phyloP scores from a whole-genome alignment of 176 grass and related monocot genomes.

The Oropetium thomaeum region DNA sequence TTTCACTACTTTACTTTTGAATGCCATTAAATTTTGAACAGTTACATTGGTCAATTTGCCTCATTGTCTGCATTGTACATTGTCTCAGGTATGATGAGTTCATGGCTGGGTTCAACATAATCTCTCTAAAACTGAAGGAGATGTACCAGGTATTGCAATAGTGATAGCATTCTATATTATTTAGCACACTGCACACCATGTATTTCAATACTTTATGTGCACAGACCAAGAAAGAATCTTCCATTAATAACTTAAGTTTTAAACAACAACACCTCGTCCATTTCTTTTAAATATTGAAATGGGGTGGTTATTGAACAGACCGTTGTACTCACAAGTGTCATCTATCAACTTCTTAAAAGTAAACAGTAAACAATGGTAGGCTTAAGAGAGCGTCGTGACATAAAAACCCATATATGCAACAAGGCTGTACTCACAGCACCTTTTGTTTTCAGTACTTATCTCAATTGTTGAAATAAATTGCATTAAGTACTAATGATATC shows the following conservation, averaged over 20 bases:
- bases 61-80: slow-evolving; percentile 13
- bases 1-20: not conserved
- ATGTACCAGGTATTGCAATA: slow-evolving; percentile 85
- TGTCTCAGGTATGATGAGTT: slow-evolving; percentile 94
- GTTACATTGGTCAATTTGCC: not conserved
- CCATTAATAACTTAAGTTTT: not conserved
- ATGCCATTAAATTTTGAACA: slow-evolving; percentile 4
- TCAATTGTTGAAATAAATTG: not conserved
- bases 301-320: not conserved
- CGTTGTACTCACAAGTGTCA: not conserved
- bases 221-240: not conserved
- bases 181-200: not conserved
- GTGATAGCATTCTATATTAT: slow-evolving; percentile 2
- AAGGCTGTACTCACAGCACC: not conserved
- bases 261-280: not conserved
- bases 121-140: slow-evolving; percentile 96
- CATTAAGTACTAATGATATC: not conserved
- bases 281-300: not conserved
- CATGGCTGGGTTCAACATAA: slow-evolving; percentile 92
- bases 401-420: not conserved
- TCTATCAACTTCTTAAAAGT: not conserved
- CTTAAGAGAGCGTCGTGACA: not conserved
- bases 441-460: not conserved
- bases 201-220: slow-evolving; percentile 1
- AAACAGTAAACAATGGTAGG: not conserved